phyloP scores from a whole-genome alignment of 2,329 filamentous ascomycete species.

The Monascus ruber region DNA sequence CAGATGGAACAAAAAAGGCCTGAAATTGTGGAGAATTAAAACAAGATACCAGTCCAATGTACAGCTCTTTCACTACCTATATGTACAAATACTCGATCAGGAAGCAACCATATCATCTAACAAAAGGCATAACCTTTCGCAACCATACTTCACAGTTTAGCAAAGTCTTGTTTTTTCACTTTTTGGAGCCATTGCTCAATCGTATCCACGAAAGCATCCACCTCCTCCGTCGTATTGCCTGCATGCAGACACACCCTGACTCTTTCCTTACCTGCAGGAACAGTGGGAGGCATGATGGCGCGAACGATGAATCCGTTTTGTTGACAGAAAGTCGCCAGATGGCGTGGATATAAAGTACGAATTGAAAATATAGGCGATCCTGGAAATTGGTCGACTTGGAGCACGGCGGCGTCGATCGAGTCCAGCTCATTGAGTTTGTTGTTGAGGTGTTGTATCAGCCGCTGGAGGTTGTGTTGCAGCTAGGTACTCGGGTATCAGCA shows the following conservation, averaged over 20 bases:
- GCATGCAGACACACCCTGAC: slow-evolving; percentile 59
- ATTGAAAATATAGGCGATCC: slow-evolving; percentile 55
- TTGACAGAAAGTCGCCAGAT: slow-evolving; percentile 51
- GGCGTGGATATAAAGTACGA: slow-evolving; percentile 46
- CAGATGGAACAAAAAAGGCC: no score
- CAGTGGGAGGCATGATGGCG: slow-evolving; percentile 57
- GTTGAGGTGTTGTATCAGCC: slow-evolving; percentile 37
- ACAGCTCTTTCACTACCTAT: no score
- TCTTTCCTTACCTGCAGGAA: slow-evolving; percentile 51
- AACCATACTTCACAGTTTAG: no score
- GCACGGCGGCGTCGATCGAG: slow-evolving; percentile 14
- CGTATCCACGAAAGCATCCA: slow-evolving; percentile 41
- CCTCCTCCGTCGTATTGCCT: slow-evolving; percentile 48
- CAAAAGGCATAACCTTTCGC: no score
- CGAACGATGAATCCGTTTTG: slow-evolving; percentile 48
- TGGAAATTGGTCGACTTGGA: slow-evolving; percentile 33
- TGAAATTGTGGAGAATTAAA: no score
- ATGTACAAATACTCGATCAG: no score
- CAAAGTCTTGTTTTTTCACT: no score
- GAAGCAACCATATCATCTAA: no score
- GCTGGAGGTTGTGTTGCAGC: slow-evolving; percentile 36
- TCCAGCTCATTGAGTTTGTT: slow-evolving; percentile 31
- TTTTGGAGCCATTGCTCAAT: slow-evolving; percentile 39
- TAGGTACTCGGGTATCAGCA: slow-evolving; percentile 7
- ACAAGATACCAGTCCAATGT: no score